These are phyloP conservation scores for Neurospora terricola DNA, from an alignment of 495 filamentous ascomycete species.

Conservation along the genomic window DNA sequence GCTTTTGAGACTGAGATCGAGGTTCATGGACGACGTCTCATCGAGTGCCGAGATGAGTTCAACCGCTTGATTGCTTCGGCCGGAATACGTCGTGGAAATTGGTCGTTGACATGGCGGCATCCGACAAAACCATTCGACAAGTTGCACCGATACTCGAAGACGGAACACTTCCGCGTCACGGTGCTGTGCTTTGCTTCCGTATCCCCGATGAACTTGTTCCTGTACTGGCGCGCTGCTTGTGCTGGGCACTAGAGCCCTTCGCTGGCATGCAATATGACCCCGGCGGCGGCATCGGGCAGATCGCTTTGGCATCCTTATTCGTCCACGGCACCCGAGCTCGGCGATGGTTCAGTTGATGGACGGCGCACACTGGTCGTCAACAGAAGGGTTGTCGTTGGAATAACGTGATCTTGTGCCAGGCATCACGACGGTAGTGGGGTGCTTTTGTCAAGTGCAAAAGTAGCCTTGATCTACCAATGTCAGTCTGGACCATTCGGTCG, in stretches of 20 bases:
- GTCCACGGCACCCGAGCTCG: not conserved
- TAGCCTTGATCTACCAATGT: not conserved
- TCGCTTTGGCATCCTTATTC: not conserved
- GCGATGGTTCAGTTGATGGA: not conserved
- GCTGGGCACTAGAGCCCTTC: not conserved
- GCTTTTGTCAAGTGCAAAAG: not conserved
- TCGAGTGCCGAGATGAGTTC: not conserved
- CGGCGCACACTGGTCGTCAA: not conserved
- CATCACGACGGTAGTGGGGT: not conserved
- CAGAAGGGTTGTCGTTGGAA: not conserved
- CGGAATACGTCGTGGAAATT: not conserved
- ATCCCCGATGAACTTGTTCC: not conserved
- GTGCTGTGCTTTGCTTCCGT: not conserved
- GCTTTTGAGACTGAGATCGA: not conserved
- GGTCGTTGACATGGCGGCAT: not conserved
- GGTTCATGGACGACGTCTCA: not conserved
- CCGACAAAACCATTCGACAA: not conserved
- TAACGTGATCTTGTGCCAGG: not conserved
- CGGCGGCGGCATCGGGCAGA: not conserved
- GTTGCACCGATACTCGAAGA: not conserved
- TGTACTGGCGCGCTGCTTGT: not conserved
- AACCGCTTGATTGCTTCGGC: not conserved
- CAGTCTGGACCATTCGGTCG: not conserved
- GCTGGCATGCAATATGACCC: not conserved
- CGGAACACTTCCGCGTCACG: not conserved